These are phyloP conservation scores for Cladophialophora immunda DNA, from an alignment of 2,329 filamentous ascomycete species.

Conservation along the genomic window DNA sequence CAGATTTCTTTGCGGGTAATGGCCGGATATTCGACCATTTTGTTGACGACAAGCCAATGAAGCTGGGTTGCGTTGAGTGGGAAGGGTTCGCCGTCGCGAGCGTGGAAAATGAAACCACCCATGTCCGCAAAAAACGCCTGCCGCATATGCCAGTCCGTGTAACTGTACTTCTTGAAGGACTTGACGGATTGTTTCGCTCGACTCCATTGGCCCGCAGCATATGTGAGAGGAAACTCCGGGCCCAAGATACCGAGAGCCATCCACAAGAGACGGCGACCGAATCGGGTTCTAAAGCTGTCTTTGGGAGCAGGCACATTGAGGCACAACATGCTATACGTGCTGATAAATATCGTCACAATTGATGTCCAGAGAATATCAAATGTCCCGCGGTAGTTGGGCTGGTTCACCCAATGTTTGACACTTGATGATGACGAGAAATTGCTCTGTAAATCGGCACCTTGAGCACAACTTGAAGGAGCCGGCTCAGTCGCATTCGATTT, in stretches of 20 bases:
- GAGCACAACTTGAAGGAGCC: background rate
- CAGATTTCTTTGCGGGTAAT: constrained; percentile 34
- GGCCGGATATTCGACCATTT: constrained; percentile 37
- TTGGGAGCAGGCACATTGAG: constrained; percentile 48
- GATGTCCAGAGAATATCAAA: constrained; percentile 53
- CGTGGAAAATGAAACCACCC: constrained; percentile 51
- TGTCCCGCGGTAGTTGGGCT: constrained; percentile 50
- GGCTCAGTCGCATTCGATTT: background rate
- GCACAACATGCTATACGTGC: constrained; percentile 52
- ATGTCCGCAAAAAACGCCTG: constrained; percentile 55
- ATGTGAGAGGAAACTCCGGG: constrained; percentile 50
- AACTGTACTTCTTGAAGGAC: constrained; percentile 38
- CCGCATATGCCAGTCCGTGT: constrained; percentile 49
- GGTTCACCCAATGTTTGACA: constrained; percentile 45
- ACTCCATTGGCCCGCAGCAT: constrained; percentile 48
- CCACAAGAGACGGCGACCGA: constrained; percentile 47
- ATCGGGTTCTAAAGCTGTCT: constrained; percentile 45
- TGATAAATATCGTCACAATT: constrained; percentile 53
- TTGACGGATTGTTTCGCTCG: constrained; percentile 48
- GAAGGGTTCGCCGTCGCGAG: constrained; percentile 45
- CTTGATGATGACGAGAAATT: constrained; percentile 9
- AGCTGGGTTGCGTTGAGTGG: constrained; percentile 50
- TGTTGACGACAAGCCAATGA: constrained; percentile 41
- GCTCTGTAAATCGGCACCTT: background rate
- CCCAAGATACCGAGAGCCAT: constrained; percentile 48